Base-by-base conservation (phyloP, 345 rosid genomes). In the Schrenkiella parvula region DNA sequence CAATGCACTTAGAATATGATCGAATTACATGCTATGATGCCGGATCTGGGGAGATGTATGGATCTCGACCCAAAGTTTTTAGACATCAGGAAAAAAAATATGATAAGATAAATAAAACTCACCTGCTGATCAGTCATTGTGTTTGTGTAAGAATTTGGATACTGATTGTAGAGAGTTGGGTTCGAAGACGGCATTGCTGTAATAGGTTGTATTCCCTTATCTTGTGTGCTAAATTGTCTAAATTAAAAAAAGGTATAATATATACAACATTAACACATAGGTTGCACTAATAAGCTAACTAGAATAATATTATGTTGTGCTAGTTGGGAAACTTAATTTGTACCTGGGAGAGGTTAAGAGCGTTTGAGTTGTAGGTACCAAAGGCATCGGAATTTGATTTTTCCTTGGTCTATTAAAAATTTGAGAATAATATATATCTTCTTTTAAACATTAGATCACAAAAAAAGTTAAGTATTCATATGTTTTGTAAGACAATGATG, bases 201-300 rank as follows among this genome's bases (percentile, higher is more conserved):
- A 31, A 52, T 31, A 39, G 26, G 70, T 31, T 63, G 63, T 41
- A 52, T 72, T 22, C 69, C 76, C 14, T 71, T 71, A 1, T 71
- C 44, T 62, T 62, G 63, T 52, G 35, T 28, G 1, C 17, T n/a
- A 29, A 19, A 39, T 28, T 32, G 43, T 46, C 62, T 62, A 38
- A 28, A 71, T 61, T 38, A 28, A 0, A 4, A 6, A 26, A 14
- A 3, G 6, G 10, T 8, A 19, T 62, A 34, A 29, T 29, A 19
- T 41, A 52, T 25, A 22, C 32, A 70, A n/a, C 34, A 70, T n/a
- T 44, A 43, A 57, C 44, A 56, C 3, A 3, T 11, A 56, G 32
- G 41, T 11, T 56, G 54, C 73, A 55, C 43, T 11, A 13, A 38
- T 11, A 13, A 38, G 48, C 4, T 55, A 23, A 23, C 1, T 3